Evolutionary conservation across 176 grass and related monocot species (phyloP).

Genomic region (Microstegium vimineum): DNA sequence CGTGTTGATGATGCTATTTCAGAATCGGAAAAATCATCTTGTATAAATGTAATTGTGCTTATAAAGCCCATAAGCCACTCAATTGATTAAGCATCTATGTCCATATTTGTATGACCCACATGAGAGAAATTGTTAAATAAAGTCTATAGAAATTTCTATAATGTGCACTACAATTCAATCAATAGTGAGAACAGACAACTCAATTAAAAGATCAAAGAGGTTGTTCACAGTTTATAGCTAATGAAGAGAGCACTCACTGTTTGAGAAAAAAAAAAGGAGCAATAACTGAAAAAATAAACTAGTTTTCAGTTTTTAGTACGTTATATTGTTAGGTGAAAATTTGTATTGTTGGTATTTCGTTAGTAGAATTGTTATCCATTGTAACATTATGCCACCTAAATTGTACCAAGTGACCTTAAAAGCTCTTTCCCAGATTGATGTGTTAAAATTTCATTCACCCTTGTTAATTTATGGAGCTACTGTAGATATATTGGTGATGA

Average conservation of each 20-base stretch:
- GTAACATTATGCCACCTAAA: background rate
- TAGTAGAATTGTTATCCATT: background rate
- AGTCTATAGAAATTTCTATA: background rate
- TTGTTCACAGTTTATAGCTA: background rate
- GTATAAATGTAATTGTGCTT: background rate
- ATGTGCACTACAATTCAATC: background rate
- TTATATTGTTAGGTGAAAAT: too few species aligned
- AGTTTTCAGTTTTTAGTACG: too few species aligned
- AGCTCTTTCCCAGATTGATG: background rate
- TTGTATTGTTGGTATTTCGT: background rate
- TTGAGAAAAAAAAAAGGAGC: too few species aligned
- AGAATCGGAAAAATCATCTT: background rate
- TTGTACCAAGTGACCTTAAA: background rate
- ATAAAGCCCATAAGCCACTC: background rate
- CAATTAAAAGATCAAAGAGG: background rate
- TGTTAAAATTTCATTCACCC: background rate
- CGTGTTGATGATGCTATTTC: background rate
- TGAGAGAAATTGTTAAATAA: background rate
- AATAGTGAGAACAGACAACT: background rate
- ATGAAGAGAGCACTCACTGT: background rate
- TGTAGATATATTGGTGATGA: background rate
- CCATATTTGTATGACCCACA: background rate
- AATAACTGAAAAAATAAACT: too few species aligned
- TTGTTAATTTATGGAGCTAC: background rate
- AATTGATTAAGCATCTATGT: background rate